Evolutionary conservation across 805 yeast species (phyloP).

Genomic region (Wickerhamiella dianesei): DNA sequence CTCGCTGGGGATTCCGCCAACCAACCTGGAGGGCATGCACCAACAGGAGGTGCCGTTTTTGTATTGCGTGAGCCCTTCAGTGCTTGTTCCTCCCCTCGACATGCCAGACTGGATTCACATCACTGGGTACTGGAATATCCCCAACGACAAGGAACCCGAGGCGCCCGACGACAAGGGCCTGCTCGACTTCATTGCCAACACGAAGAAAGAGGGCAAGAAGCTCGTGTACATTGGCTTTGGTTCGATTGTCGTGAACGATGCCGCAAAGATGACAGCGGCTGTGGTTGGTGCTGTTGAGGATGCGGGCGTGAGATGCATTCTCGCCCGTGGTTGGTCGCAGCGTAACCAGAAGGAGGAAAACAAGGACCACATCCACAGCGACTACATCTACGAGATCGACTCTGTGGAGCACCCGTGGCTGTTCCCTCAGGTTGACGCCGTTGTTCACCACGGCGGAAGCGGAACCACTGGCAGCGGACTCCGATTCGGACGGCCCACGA

Average conservation of each 20-base stretch:
- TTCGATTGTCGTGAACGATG: conserved; percentile 79
- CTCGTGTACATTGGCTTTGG: conserved; percentile 92
- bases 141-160: conserved; percentile 35
- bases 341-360: conserved; percentile 31
- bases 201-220: conserved; percentile 47
- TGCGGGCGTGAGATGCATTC: conserved; percentile 73
- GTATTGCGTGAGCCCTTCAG: conserved; percentile 76
- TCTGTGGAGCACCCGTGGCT: conserved; percentile 88
- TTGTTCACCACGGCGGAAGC: conserved; percentile 95
- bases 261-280: conserved; percentile 62
- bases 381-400: conserved; percentile 55
- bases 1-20: conserved; percentile 48
- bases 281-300: conserved; percentile 64
- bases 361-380: conserved; percentile 23
- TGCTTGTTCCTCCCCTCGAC: conserved; percentile 86
- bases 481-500: conserved; percentile 75
- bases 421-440: conserved; percentile 78
- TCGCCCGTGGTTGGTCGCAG: conserved; percentile 93
- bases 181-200: conserved; percentile 44
- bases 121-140: conserved; percentile 91
- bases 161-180: conserved; percentile 45
- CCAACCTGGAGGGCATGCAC: conserved; percentile 56
- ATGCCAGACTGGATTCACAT: conserved; percentile 92
- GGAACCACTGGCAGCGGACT: conserved; percentile 92
- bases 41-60: conserved; percentile 75